Percentiles rank a stretch among this genome's conserved stretches.
These are phyloP conservation scores for Phytophthora tentaculata DNA, from an alignment of 352 stramenopile genomes.

Conservation along the genomic window DNA sequence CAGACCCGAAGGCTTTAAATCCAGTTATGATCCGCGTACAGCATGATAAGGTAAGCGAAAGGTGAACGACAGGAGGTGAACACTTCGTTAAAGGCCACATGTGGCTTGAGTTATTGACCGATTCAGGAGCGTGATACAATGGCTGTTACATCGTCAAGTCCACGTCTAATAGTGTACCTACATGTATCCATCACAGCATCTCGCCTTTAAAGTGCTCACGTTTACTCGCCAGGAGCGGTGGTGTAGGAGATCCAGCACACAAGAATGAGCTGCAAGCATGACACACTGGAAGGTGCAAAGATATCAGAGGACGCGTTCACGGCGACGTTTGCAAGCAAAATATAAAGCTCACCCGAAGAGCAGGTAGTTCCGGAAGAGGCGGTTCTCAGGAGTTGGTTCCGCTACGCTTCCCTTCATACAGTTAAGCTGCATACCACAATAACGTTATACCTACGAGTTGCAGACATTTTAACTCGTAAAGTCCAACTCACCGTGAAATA, in stretches of 20 bases:
- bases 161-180: slow-evolving; percentile 9
- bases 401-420: slow-evolving; percentile 88
- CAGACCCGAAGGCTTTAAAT: no score
- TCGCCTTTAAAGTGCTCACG: slow-evolving; percentile 2
- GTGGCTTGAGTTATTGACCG: slow-evolving; percentile 15
- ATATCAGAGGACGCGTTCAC: slow-evolving; percentile 2
- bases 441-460: slow-evolving; percentile 12
- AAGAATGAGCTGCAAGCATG: slow-evolving; percentile 81
- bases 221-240: slow-evolving; percentile 67
- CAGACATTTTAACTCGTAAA: neutral
- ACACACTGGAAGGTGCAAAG: slow-evolving; percentile 50
- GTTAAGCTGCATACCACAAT: slow-evolving; percentile 61
- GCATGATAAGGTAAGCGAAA: neutral
- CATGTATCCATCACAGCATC: neutral
- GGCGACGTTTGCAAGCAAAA: neutral
- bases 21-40: no score
- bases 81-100: slow-evolving; percentile 1
- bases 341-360: slow-evolving; percentile 70
- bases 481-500: slow-evolving; percentile 93
- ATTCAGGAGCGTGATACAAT: slow-evolving; percentile 5
- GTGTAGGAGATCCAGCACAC: slow-evolving; percentile 90
- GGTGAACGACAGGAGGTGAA: slow-evolving; percentile 7
- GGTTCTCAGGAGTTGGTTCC: slow-evolving; percentile 75
- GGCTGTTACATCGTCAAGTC: neutral
- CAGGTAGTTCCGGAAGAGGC: slow-evolving; percentile 86